These are phyloP conservation scores for Citrus medica DNA, from an alignment of 345 rosid genomes.

Conservation along the genomic window DNA sequence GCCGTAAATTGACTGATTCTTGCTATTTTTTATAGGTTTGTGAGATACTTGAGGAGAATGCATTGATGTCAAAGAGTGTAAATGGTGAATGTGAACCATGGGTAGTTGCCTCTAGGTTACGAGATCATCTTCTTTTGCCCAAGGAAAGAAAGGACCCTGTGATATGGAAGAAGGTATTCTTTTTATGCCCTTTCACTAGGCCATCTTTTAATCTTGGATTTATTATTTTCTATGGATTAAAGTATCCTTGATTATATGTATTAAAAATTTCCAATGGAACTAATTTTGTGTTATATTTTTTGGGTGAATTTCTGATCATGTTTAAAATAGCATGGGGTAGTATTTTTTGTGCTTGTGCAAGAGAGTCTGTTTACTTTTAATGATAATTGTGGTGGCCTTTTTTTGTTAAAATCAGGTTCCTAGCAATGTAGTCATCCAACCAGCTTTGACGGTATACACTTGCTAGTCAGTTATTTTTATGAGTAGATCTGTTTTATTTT, in stretches of 20 bases:
- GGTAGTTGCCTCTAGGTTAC: slow-evolving; percentile 78
- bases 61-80: slow-evolving; percentile 45
- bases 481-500: background rate
- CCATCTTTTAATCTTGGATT: slow-evolving; percentile 4
- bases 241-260: background rate
- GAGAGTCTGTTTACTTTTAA: background rate
- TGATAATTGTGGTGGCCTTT: background rate
- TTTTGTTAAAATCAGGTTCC: background rate
- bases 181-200: background rate
- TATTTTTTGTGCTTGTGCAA: background rate
- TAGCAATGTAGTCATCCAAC: background rate
- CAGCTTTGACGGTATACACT: background rate
- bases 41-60: slow-evolving; percentile 86
- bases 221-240: background rate
- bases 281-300: background rate
- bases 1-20: background rate
- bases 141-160: slow-evolving; percentile 78
- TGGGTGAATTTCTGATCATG: background rate
- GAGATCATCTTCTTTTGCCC: slow-evolving; percentile 84
- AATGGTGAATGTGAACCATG: slow-evolving; percentile 62
- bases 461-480: background rate
- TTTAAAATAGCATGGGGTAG: background rate
- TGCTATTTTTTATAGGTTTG: slow-evolving; percentile 51
- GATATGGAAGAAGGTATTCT: slow-evolving; percentile 76
- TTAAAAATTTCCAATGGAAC: background rate